Evolutionary conservation across 176 grass and related monocot genomes (phyloP).

Genomic region (Ensete ventricosum): DNA sequence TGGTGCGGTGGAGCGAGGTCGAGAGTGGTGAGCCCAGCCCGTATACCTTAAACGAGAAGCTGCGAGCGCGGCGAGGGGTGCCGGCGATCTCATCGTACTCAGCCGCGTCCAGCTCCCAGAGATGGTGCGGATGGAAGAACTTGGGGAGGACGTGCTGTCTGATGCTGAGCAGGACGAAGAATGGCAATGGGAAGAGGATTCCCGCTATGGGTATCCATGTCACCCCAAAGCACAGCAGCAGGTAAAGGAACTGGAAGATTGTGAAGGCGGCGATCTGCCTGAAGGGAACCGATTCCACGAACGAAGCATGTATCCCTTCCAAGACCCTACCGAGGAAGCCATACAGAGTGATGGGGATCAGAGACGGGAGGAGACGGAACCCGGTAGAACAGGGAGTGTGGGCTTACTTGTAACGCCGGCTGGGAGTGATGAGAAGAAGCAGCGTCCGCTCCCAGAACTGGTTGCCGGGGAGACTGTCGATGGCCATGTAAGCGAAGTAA

Average conservation of each 20-base stretch:
- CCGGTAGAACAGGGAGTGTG: background rate
- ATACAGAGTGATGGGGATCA: background rate
- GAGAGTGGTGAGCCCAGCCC: background rate
- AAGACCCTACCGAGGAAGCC: slow-evolving; percentile 38
- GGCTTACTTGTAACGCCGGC: slow-evolving; percentile 64
- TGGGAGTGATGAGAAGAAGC: slow-evolving; percentile 53
- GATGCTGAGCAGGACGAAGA: slow-evolving; percentile 74
- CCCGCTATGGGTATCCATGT: slow-evolving; percentile 88
- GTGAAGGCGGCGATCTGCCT: slow-evolving; percentile 51
- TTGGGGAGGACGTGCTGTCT: slow-evolving; percentile 72
- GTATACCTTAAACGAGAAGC: slow-evolving; percentile 25
- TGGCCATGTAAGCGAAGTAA: slow-evolving; percentile 95
- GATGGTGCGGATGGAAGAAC: slow-evolving; percentile 44
- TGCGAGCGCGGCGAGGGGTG: slow-evolving; percentile 14
- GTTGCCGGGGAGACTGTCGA: slow-evolving; percentile 87
- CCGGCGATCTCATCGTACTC: slow-evolving; percentile 83
- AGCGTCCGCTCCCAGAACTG: slow-evolving; percentile 89
- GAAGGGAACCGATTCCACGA: slow-evolving; percentile 55
- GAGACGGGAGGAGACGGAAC: background rate
- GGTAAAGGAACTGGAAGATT: slow-evolving; percentile 65
- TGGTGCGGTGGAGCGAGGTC: background rate
- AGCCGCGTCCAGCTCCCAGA: slow-evolving; percentile 75
- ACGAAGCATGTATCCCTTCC: slow-evolving; percentile 83
- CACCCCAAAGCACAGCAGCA: slow-evolving; percentile 75
- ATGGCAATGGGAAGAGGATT: slow-evolving; percentile 75